Evolutionary conservation across 495 filamentous ascomycete species (phyloP).

Genomic region (Aspergillus wentii): DNA sequence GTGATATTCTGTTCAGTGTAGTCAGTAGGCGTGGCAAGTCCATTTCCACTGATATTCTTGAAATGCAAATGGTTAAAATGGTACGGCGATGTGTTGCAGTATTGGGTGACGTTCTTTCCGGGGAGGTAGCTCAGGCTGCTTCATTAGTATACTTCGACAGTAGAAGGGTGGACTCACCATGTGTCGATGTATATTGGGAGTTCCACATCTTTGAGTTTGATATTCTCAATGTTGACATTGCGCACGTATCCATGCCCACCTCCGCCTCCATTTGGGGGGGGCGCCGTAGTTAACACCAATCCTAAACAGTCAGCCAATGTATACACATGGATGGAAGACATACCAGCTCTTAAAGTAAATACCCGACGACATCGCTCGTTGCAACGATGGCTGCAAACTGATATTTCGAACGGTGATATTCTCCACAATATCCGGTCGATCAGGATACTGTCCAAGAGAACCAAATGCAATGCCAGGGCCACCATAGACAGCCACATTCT

Average conservation of each 20-base stretch:
- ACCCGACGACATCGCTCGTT: constrained; percentile 1
- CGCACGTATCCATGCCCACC: constrained; percentile 1
- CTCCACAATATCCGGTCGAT: constrained; percentile 21
- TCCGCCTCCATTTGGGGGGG: constrained; percentile 3
- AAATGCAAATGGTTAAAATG: neutral
- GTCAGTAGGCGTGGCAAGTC: constrained; percentile 1
- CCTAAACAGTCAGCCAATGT: neutral
- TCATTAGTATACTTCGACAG: neutral
- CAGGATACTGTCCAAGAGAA: constrained; percentile 40
- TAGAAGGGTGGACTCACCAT: neutral
- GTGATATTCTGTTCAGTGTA: constrained; percentile 3
- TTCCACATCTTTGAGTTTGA: constrained; percentile 1
- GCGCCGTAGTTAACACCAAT: constrained; percentile 2
- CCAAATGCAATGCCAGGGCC: constrained; percentile 33
- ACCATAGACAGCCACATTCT: constrained; percentile 27
- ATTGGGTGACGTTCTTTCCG: constrained; percentile 1
- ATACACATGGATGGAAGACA: neutral
- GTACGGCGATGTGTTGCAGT: constrained; percentile 4
- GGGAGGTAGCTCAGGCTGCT: constrained; percentile 2
- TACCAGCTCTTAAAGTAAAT: constrained; percentile 7
- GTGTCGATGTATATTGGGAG: constrained; percentile 2
- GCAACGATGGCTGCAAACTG: constrained; percentile 4
- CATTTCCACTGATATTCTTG: constrained; percentile 1
- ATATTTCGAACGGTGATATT: constrained; percentile 25
- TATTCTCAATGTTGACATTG: constrained; percentile 1